phyloP scores from a whole-genome alignment of 306 rosid genomes.

The Lotus japonicus region DNA sequence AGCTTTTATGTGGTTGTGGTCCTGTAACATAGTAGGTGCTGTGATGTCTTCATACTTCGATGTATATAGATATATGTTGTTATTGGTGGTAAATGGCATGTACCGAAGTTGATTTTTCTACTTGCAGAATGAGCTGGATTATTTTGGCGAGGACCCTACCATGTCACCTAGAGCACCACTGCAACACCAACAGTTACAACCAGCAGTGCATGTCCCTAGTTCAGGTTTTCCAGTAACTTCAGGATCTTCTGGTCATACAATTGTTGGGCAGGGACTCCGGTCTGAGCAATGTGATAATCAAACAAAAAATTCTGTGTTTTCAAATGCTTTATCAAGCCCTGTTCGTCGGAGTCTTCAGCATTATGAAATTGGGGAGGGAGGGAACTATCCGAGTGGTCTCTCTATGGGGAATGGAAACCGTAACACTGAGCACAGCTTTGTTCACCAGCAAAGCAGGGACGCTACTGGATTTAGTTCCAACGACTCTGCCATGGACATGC shows the following conservation, averaged over 20 bases:
- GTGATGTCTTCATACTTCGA: not conserved
- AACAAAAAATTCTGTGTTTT: slow-evolving; percentile 72
- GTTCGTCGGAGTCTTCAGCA: slow-evolving; percentile 74
- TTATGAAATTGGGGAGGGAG: slow-evolving; percentile 62
- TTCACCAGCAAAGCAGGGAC: slow-evolving; percentile 50
- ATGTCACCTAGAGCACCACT: slow-evolving; percentile 59
- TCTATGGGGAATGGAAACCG: slow-evolving; percentile 52
- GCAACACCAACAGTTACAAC: slow-evolving; percentile 60
- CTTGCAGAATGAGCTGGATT: slow-evolving; percentile 73
- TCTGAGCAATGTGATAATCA: slow-evolving; percentile 56
- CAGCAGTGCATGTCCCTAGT: slow-evolving; percentile 38
- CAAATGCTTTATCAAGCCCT: slow-evolving; percentile 77
- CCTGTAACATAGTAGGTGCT: not conserved
- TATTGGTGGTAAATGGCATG: not conserved
- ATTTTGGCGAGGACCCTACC: slow-evolving; percentile 68
- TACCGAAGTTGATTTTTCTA: not conserved
- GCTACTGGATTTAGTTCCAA: slow-evolving; percentile 45
- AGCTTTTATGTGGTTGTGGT: not conserved
- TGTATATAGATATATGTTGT: slow-evolving; percentile 6
- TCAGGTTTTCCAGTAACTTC: slow-evolving; percentile 48
- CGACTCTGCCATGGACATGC: slow-evolving; percentile 88
- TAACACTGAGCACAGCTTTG: slow-evolving; percentile 39
- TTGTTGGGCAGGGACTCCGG: slow-evolving; percentile 54
- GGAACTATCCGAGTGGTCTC: slow-evolving; percentile 32
- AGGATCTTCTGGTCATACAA: slow-evolving; percentile 42